A percentile compares a stretch with the other conserved stretches of the same genome.
These are phyloP conservation scores for Neurospora sp. DNA, from an alignment of 495 filamentous ascomycete species.

Conservation along the genomic window DNA sequence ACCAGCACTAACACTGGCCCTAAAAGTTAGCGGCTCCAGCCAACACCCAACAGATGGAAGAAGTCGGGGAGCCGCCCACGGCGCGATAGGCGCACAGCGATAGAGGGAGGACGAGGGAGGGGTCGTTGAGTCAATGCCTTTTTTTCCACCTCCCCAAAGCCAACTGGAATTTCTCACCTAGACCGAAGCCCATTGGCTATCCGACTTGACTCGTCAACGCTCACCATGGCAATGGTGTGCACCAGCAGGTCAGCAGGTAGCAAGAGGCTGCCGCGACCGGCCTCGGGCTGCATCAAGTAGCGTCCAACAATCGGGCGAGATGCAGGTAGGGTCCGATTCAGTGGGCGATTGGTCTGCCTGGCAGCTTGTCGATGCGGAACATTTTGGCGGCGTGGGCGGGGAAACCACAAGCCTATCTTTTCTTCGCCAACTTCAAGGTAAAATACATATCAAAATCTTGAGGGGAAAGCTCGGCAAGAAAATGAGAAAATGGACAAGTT, in stretches of 20 bases:
- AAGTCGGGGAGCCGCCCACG: neutral
- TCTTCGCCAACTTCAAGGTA: neutral
- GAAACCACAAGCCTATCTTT: neutral
- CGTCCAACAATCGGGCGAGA: neutral
- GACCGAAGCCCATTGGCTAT: neutral
- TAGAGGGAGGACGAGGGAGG: neutral
- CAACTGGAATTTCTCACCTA: neutral
- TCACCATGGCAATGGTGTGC: neutral
- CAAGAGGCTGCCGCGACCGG: neutral
- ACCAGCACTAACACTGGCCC: neutral
- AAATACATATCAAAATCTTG: neutral
- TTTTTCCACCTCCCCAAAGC: neutral
- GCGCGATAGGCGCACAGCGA: neutral
- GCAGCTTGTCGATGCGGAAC: neutral
- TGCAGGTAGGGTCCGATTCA: neutral
- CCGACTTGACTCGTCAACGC: neutral
- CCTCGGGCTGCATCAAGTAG: neutral
- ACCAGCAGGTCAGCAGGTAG: neutral
- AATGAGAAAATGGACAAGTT: neutral
- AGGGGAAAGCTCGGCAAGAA: neutral
- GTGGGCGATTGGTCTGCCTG: neutral
- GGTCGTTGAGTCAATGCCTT: neutral
- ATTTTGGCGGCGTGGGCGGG: neutral
- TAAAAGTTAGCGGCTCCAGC: neutral
- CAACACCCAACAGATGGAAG: neutral